Evolutionary conservation across 257 asterid species (phyloP).

Genomic region (Solanum virginianum): DNA sequence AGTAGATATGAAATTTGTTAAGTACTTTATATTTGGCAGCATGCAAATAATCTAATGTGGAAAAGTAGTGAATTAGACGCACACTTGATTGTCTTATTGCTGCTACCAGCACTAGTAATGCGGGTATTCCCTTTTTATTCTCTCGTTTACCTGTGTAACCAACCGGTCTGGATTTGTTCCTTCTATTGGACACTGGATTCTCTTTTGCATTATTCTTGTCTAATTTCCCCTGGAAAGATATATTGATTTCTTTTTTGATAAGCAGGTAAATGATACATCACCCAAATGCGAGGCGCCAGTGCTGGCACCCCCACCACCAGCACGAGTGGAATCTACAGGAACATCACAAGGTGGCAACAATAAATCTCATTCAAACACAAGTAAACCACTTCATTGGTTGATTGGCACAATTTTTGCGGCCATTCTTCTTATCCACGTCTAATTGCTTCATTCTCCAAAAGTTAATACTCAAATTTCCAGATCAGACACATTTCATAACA

Average conservation of each 20-base stretch:
- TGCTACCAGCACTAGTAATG: not conserved
- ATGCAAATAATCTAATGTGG: not conserved
- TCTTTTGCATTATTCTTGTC: not conserved
- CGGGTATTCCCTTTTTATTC: not conserved
- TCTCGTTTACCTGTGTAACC: not conserved
- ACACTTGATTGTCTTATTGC: not conserved
- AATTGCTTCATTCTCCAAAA: not conserved
- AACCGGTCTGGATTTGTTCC: too few species aligned
- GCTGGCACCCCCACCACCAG: conserved; percentile 90
- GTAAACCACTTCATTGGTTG: conserved; percentile 25
- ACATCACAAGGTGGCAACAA: conserved; percentile 7
- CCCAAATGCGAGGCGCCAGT: conserved; percentile 59
- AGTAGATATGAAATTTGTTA: too few species aligned
- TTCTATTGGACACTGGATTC: not conserved
- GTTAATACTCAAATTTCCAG: not conserved
- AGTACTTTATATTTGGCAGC: not conserved
- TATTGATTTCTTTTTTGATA: not conserved
- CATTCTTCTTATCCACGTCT: conserved; percentile 10
- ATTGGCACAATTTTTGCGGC: conserved; percentile 15
- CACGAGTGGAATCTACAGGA: conserved; percentile 17
- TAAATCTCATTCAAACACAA: conserved; percentile 15
- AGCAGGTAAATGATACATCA: conserved; percentile 36
- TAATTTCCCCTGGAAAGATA: not conserved
- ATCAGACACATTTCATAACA: not conserved
- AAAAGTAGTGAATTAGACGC: not conserved